Conservation (phyloP, 768 basidiomycete species). For the Collybia nuda region DNA sequence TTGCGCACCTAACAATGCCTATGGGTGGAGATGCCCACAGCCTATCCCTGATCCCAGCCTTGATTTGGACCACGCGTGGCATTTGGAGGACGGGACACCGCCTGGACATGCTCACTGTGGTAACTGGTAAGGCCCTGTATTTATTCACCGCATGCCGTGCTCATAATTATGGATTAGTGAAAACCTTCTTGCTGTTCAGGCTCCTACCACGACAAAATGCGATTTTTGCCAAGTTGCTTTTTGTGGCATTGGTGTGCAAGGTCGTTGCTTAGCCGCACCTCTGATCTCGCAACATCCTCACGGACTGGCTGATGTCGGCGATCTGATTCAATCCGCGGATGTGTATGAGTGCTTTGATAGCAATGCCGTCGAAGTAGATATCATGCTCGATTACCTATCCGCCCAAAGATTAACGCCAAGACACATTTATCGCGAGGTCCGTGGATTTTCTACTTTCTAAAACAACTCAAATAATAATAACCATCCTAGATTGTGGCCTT, state of each 20-base stretch:
- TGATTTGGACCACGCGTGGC: conserved; percentile 76
- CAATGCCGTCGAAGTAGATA: conserved; percentile 80
- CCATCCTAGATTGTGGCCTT: conserved; percentile 56
- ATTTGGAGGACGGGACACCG: conserved; percentile 72
- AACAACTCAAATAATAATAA: not conserved
- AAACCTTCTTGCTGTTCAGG: conserved; percentile 66
- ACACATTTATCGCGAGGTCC: conserved; percentile 76
- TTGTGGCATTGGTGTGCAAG: conserved; percentile 78
- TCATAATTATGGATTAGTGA: conserved; percentile 44
- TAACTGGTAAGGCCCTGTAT: conserved; percentile 57
- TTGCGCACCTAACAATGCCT: conserved; percentile 66
- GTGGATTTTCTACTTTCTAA: conserved; percentile 9
- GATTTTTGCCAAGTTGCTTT: conserved; percentile 83
- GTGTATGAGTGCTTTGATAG: conserved; percentile 80
- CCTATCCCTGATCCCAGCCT: conserved; percentile 72
- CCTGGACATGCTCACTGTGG: conserved; percentile 82
- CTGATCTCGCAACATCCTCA: conserved; percentile 66
- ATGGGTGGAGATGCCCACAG: conserved; percentile 79
- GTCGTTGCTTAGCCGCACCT: conserved; percentile 64
- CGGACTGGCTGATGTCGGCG: conserved; percentile 63
- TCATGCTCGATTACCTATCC: conserved; percentile 79
- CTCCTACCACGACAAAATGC: conserved; percentile 80
- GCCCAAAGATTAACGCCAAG: conserved; percentile 60
- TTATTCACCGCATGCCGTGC: not conserved
- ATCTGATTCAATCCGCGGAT: conserved; percentile 74